phyloP scores from a whole-genome alignment of 495 filamentous ascomycete genomes.

The Hypoxylon fuscum region DNA sequence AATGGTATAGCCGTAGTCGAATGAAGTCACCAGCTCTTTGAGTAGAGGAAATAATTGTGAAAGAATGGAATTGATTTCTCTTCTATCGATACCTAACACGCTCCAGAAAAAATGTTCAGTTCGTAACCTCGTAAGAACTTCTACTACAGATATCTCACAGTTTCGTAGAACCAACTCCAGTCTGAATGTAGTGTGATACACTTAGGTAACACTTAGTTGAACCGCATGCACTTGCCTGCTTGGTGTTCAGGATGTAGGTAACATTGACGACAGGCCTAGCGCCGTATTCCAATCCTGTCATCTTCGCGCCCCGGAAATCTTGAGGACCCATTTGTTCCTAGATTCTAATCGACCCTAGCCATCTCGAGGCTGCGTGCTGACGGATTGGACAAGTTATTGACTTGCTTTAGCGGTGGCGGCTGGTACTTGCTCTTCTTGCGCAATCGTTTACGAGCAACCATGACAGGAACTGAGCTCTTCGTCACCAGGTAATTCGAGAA shows the following conservation, averaged over 20 bases:
- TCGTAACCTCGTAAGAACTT: constrained; percentile 13
- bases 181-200: not conserved
- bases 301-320: no score
- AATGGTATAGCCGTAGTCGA: no score
- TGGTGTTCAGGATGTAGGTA: no score
- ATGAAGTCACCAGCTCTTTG: no score
- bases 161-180: not conserved
- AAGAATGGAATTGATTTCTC: constrained; percentile 15
- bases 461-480: constrained; percentile 94
- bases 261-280: no score
- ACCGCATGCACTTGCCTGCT: no score
- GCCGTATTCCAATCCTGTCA: no score
- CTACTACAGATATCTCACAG: not conserved
- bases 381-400: constrained; percentile 74
- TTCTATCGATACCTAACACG: constrained; percentile 20
- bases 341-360: constrained; percentile 70
- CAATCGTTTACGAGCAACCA: constrained; percentile 86
- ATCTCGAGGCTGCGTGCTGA: constrained; percentile 68
- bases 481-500: constrained; percentile 97
- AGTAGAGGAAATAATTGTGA: no score
- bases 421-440: constrained; percentile 78
- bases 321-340: no score
- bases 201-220: no score
- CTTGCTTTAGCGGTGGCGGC: constrained; percentile 65
- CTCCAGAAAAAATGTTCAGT: not conserved